These are phyloP conservation scores for Saccharomyces paradoxus DNA, from an alignment of 805 yeast genomes.

Conservation along the genomic window DNA sequence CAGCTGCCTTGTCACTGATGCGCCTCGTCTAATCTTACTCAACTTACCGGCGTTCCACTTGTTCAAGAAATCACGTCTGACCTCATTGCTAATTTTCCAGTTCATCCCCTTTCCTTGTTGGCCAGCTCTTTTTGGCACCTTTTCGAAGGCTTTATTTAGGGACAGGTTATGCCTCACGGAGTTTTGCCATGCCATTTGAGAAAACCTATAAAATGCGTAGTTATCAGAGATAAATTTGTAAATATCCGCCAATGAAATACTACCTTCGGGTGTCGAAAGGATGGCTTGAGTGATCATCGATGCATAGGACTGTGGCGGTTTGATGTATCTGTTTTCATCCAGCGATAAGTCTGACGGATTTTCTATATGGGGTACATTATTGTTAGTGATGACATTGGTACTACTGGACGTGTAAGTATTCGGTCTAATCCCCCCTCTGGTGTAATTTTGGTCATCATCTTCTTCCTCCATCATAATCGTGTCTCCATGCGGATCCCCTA, in stretches of 20 bases:
- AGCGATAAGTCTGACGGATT: constrained; percentile 35
- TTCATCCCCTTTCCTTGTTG: constrained; percentile 99
- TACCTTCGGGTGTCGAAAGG: constrained; percentile 75
- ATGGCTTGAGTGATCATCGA: constrained; percentile 98
- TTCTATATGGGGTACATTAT: constrained; percentile 19
- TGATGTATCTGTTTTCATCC: constrained; percentile 81
- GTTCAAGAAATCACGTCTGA: constrained; percentile 71
- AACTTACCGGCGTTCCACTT: constrained; percentile 70
- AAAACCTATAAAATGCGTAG: constrained; percentile 80
- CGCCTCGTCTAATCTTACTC: constrained; percentile 63
- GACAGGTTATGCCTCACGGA: constrained; percentile 92
- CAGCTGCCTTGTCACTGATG: constrained; percentile 68
- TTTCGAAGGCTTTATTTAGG: constrained; percentile 90
- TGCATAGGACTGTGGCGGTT: constrained; percentile 93
- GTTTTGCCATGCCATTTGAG: constrained; percentile 96
- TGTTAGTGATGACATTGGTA: constrained; percentile 5
- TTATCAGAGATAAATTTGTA: constrained; percentile 80
- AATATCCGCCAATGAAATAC: constrained; percentile 79
- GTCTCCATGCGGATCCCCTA: background rate
- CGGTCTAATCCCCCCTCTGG: background rate
- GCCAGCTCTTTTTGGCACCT: constrained; percentile 84
- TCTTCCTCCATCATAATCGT: background rate
- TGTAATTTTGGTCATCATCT: background rate
- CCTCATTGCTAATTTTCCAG: constrained; percentile 87
- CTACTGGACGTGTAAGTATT: constrained; percentile 5